phyloP scores from a whole-genome alignment of 176 grass and related monocot genomes.

The Carex scoparia region DNA sequence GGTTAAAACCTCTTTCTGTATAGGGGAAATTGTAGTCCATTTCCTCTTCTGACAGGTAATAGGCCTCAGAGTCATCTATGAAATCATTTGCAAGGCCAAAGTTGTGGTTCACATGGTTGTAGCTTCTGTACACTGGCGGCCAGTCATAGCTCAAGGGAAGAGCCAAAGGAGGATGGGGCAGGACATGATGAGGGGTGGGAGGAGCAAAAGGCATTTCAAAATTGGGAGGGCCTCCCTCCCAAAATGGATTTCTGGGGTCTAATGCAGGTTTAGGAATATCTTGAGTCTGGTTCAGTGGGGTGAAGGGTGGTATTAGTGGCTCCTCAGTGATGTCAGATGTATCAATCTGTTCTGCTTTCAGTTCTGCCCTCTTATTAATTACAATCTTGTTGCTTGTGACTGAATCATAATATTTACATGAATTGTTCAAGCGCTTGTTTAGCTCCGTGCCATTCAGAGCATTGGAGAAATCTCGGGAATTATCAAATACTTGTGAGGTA shows the following conservation, averaged over 20 bases:
- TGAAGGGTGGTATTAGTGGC: constrained; percentile 22
- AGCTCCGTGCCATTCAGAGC: constrained; percentile 17
- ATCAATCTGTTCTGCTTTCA: constrained; percentile 27
- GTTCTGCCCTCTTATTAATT: constrained; percentile 14
- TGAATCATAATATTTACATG: constrained; percentile 25
- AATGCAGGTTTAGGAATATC: constrained; percentile 31
- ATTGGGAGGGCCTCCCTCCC: constrained; percentile 61
- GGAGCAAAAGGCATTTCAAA: constrained; percentile 59
- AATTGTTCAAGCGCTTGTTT: constrained; percentile 30
- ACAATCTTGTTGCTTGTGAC: constrained; percentile 16
- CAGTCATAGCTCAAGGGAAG: constrained; percentile 93
- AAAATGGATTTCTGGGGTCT: constrained; percentile 30
- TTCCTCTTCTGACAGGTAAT: constrained; percentile 94
- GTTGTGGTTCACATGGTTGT: constrained; percentile 41
- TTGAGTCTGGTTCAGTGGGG: constrained; percentile 24
- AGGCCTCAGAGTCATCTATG: constrained; percentile 88
- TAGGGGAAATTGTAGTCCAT: constrained; percentile 37
- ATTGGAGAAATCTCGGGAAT: constrained; percentile 24
- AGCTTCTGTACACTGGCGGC: constrained; percentile 90
- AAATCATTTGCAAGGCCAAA: constrained; percentile 50
- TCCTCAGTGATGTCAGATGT: constrained; percentile 24
- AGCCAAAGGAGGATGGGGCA: constrained; percentile 51
- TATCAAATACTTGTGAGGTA: constrained; percentile 34
- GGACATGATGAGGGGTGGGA: constrained; percentile 53
- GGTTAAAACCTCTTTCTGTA: constrained; percentile 82